phyloP scores from a whole-genome alignment of 2,329 filamentous ascomycete genomes.

The Bisporella sp. region DNA sequence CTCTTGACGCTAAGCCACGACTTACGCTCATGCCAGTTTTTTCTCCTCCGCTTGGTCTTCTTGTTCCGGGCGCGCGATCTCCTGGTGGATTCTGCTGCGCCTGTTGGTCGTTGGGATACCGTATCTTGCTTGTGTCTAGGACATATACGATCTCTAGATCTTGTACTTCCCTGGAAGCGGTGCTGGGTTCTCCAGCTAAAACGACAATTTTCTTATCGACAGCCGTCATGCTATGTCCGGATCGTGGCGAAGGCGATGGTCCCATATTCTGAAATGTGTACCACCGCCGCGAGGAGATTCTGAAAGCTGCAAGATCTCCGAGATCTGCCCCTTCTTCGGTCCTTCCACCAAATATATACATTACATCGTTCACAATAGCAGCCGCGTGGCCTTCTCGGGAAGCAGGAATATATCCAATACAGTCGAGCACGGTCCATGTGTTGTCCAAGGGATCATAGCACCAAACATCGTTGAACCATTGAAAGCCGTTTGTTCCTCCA shows the following conservation, averaged over 20 bases:
- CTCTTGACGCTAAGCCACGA: slow-evolving; percentile 22
- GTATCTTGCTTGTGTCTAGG: slow-evolving; percentile 90
- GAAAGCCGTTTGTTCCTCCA: slow-evolving; percentile 88
- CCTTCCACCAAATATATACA: slow-evolving; percentile 97
- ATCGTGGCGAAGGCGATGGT: slow-evolving; percentile 84
- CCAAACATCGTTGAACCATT: slow-evolving; percentile 99
- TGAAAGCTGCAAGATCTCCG: slow-evolving; percentile 84
- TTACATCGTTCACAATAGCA: slow-evolving; percentile 89
- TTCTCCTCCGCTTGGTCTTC: slow-evolving; percentile 37
- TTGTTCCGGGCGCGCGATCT: slow-evolving; percentile 31
- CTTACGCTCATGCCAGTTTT: slow-evolving; percentile 18
- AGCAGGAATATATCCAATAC: slow-evolving; percentile 94
- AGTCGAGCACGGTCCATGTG: slow-evolving; percentile 82
- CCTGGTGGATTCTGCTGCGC: slow-evolving; percentile 30
- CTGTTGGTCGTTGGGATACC: slow-evolving; percentile 75
- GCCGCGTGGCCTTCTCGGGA: slow-evolving; percentile 92
- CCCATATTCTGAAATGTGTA: slow-evolving; percentile 99
- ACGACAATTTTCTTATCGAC: slow-evolving; percentile 90
- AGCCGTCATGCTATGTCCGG: slow-evolving; percentile 95
- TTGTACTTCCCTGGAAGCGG: slow-evolving; percentile 69
- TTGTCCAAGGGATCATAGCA: slow-evolving; percentile 82
- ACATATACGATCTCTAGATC: slow-evolving; percentile 88
- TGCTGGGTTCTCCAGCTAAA: slow-evolving; percentile 89
- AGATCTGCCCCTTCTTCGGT: slow-evolving; percentile 90
- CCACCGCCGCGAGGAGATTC: slow-evolving; percentile 80